Base-by-base conservation (phyloP, 768 basidiomycete species). In the Collybia mongolica region DNA sequence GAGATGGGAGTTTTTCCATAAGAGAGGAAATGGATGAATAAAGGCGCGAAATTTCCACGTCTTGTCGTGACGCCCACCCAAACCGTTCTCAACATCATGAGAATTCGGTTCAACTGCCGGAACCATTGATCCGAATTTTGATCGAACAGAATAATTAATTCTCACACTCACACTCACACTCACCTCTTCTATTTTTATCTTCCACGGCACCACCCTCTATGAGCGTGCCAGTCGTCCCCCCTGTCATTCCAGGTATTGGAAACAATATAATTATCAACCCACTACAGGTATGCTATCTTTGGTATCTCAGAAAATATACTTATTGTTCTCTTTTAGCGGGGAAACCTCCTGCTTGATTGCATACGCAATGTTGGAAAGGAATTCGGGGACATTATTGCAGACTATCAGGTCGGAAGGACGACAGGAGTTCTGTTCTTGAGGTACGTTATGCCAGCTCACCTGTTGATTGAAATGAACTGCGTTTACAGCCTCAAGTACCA, bases 401-500 rank as follows among this genome's bases (percentile, higher is more conserved):
- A 99, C 68, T 99, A 90, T 66, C 94, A 98, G 65, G 95, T 99
- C 15, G 97, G 97, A 18, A 78, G 86, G 18, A 98, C 95, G 22
- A 94, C 93, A 1, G 90, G 94, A 17, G 88, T 95, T 8, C 69
- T 99, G 19, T 99, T 88, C 64, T 79, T 99, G 48, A 96, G 93
- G 97, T 89, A 49, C 58, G 59, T 32, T 22, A 7, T 22, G 29
- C 42, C 29, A 23, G 28, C 22, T 53, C 19, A 24, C 48, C 22
- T 3, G 2, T 32, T 39, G 18, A 29, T 41, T 14, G 19, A 19
- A 11, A 26, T 17, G 8, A 15, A 18, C 26, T 40, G 39, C 18
- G 17, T 45, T 40, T 18, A 50, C 53, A 98, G 97, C 63, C 66
- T 98, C 56, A 89, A 84, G 61, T 98, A 98, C 58, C 95, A 98